Evolutionary conservation across 352 stramenopile species (phyloP).

Genomic region (Pythium utonaiense): DNA sequence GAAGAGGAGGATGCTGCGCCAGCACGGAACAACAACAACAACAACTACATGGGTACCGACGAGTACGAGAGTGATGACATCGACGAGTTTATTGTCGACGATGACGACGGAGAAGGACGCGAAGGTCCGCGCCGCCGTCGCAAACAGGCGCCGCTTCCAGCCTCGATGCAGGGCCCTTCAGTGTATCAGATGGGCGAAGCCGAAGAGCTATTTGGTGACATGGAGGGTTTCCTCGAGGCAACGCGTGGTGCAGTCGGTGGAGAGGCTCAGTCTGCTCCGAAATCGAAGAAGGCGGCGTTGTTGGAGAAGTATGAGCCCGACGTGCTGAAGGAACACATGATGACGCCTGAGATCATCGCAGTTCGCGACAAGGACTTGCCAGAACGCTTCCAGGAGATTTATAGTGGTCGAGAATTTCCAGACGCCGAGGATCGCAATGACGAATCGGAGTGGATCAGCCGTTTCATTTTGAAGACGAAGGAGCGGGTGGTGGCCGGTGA

Average conservation of each 20-base stretch:
- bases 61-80: slow-evolving; percentile 90
- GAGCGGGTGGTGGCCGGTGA: slow-evolving; percentile 55
- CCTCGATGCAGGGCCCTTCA: slow-evolving; percentile 82
- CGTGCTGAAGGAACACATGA: slow-evolving; percentile 87
- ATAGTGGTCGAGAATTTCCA: slow-evolving; percentile 66
- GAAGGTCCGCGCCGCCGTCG: slow-evolving; percentile 68
- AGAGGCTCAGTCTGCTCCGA: slow-evolving; percentile 26
- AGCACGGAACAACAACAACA: slow-evolving; percentile 42
- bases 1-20: slow-evolving; percentile 79
- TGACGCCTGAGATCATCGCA: slow-evolving; percentile 77
- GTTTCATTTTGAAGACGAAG: slow-evolving; percentile 82
- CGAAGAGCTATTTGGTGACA: slow-evolving; percentile 87
- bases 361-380: slow-evolving; percentile 80
- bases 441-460: slow-evolving; percentile 87
- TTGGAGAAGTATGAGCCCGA: slow-evolving; percentile 86
- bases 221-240: slow-evolving; percentile 85
- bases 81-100: slow-evolving; percentile 89
- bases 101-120: slow-evolving; percentile 85
- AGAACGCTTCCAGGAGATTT: slow-evolving; percentile 78
- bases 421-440: slow-evolving; percentile 82
- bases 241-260: slow-evolving; percentile 42
- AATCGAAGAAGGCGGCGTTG: slow-evolving; percentile 82
- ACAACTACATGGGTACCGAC: slow-evolving; percentile 83
- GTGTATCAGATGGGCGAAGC: slow-evolving; percentile 90
- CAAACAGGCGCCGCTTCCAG: slow-evolving; percentile 65